phyloP scores from a whole-genome alignment of 2,329 filamentous ascomycete species.

The Alternaria sp. region DNA sequence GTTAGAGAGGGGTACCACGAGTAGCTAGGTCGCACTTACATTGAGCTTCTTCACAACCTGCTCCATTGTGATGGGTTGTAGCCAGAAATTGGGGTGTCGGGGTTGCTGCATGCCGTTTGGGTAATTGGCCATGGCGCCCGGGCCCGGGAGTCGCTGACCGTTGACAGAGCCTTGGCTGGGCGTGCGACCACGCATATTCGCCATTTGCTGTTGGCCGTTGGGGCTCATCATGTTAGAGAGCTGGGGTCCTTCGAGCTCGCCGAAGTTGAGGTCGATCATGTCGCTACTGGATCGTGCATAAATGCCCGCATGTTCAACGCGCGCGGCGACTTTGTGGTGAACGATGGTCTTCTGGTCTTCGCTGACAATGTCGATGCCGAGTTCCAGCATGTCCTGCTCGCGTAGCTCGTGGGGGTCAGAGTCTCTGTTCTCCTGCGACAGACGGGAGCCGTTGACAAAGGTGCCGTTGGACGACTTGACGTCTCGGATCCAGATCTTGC shows the following conservation, averaged over 20 bases:
- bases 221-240: slow-evolving; percentile 72
- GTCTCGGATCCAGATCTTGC: slow-evolving; percentile 94
- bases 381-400: slow-evolving; percentile 87
- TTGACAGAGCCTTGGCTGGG: slow-evolving; percentile 62
- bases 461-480: slow-evolving; percentile 99
- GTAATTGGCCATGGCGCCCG: slow-evolving; percentile 64
- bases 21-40: slow-evolving; percentile 60
- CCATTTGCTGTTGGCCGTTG: slow-evolving; percentile 67
- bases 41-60: slow-evolving; percentile 89
- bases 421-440: slow-evolving; percentile 94
- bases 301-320: slow-evolving; percentile 93
- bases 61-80: slow-evolving; percentile 89
- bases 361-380: slow-evolving; percentile 98
- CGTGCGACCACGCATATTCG: slow-evolving; percentile 72
- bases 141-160: slow-evolving; percentile 66
- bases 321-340: slow-evolving; percentile 96
- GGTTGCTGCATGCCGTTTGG: slow-evolving; percentile 70
- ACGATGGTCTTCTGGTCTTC: slow-evolving; percentile 99
- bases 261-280: slow-evolving; percentile 87
- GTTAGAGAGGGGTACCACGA: slow-evolving; percentile 17
- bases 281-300: slow-evolving; percentile 73
- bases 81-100: slow-evolving; percentile 79
- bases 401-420: slow-evolving; percentile 94
- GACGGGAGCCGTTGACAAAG: slow-evolving; percentile 89
- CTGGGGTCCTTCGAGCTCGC: slow-evolving; percentile 81